A percentile compares a stretch with the other conserved stretches of the same genome.
phyloP scores from a whole-genome alignment of 345 rosid species.

The Citrus medica region DNA sequence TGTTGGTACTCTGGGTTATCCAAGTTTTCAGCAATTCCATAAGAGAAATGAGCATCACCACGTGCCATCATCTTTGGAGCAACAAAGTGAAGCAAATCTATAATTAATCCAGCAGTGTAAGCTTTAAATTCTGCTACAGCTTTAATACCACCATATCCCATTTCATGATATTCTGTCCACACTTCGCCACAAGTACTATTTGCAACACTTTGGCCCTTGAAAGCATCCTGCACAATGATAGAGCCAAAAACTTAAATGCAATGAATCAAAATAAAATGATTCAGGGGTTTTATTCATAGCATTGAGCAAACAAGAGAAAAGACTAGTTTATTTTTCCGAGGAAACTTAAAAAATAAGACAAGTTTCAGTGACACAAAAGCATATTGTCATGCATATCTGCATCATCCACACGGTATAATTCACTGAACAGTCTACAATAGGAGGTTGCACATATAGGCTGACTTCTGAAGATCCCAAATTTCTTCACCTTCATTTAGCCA shows the following conservation, averaged over 20 bases:
- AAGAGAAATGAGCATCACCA: constrained; percentile 59
- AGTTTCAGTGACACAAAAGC: not conserved
- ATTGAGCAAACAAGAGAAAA: too few relatives aligned
- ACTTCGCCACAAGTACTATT: constrained; percentile 45
- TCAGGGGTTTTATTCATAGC: not conserved
- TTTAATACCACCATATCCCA: constrained; percentile 44
- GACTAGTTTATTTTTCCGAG: not conserved
- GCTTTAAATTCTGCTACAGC: constrained; percentile 50
- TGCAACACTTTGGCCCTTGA: constrained; percentile 32
- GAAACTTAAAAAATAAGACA: not conserved
- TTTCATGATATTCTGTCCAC: constrained; percentile 65
- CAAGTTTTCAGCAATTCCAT: constrained; percentile 68
- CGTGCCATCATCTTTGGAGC: constrained; percentile 67
- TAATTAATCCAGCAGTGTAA: constrained; percentile 48
- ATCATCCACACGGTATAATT: not conserved
- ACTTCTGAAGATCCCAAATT: not conserved
- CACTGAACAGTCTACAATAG: not conserved
- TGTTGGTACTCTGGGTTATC: constrained; percentile 60
- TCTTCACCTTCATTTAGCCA: not conserved
- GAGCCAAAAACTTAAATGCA: constrained; percentile 3
- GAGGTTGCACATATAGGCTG: not conserved
- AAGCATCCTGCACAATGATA: constrained; percentile 36
- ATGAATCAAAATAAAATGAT: not conserved
- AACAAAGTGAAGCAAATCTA: constrained; percentile 60
- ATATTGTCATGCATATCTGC: not conserved